A percentile compares a stretch with the other conserved stretches of the same genome.
These are phyloP conservation scores for Hortaea werneckii DNA, from an alignment of 2,329 filamentous ascomycete genomes.

Conservation along the genomic window DNA sequence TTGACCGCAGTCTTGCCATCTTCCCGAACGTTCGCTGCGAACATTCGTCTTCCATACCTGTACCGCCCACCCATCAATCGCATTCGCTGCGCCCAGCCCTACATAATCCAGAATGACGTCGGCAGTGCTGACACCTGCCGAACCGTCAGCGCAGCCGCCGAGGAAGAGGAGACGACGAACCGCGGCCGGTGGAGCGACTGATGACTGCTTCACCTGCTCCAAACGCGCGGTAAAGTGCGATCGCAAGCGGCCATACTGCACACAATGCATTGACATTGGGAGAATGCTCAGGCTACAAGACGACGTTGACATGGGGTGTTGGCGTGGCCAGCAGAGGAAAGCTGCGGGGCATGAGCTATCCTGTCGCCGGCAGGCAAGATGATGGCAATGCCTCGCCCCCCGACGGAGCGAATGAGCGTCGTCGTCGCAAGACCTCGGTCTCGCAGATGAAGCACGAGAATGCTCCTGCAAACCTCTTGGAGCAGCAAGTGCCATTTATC, in stretches of 20 bases:
- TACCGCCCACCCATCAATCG: background rate
- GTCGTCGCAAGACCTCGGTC: slow-evolving; percentile 17
- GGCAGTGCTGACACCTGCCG: background rate
- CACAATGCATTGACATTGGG: slow-evolving; percentile 81
- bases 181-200: slow-evolving; percentile 75
- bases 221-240: slow-evolving; percentile 81
- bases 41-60: background rate
- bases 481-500: background rate
- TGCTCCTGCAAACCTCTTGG: background rate
- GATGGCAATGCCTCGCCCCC: slow-evolving; percentile 10
- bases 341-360: slow-evolving; percentile 74
- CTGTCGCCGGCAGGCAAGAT: slow-evolving; percentile 40
- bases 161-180: slow-evolving; percentile 75
- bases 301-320: slow-evolving; percentile 90
- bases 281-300: slow-evolving; percentile 94
- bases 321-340: slow-evolving; percentile 93
- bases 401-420: slow-evolving; percentile 6
- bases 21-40: background rate
- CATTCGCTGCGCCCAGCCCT: background rate
- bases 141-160: slow-evolving; percentile 14
- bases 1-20: no score
- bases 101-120: slow-evolving; percentile 1
- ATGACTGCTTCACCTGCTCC: slow-evolving; percentile 90
- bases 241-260: slow-evolving; percentile 84
- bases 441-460: slow-evolving; percentile 9